Evolutionary conservation across 202 grass and related monocot genomes (phyloP).

Genomic region (Carex arenaria): DNA sequence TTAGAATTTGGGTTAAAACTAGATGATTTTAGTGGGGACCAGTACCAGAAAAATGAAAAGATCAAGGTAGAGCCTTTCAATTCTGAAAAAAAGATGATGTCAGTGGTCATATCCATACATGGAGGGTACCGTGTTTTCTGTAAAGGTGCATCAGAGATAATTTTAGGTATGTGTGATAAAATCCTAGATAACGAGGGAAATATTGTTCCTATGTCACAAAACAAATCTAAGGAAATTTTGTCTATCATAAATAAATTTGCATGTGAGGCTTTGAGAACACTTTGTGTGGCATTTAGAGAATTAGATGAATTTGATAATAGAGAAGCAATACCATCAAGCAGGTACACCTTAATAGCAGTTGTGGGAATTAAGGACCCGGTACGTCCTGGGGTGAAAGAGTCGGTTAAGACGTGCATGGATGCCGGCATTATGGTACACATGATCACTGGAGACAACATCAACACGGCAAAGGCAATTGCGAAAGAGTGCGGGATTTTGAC

Average conservation of each 20-base stretch:
- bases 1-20: constrained; percentile 78
- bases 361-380: constrained; percentile 94
- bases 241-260: constrained; percentile 65
- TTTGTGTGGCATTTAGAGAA: constrained; percentile 87
- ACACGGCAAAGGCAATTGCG: constrained; percentile 95
- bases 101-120: constrained; percentile 58
- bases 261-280: constrained; percentile 74
- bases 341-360: constrained; percentile 80
- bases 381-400: constrained; percentile 76
- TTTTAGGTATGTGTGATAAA: constrained; percentile 58
- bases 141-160: constrained; percentile 89
- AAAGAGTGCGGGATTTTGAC: constrained; percentile 94
- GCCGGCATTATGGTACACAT: constrained; percentile 84
- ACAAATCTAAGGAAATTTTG: constrained; percentile 34
- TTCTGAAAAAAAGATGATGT: constrained; percentile 95
- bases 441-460: constrained; percentile 89
- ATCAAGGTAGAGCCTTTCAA: constrained; percentile 76
- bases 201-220: constrained; percentile 33
- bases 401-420: constrained; percentile 67
- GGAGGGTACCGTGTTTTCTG: constrained; percentile 62
- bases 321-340: constrained; percentile 45
- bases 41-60: constrained; percentile 39
- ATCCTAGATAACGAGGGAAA: constrained; percentile 50
- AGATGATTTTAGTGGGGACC: constrained; percentile 31
- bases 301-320: constrained; percentile 41